Base-by-base conservation (phyloP, 2,329 filamentous ascomycete genomes). In the Apiospora saccharicola region DNA sequence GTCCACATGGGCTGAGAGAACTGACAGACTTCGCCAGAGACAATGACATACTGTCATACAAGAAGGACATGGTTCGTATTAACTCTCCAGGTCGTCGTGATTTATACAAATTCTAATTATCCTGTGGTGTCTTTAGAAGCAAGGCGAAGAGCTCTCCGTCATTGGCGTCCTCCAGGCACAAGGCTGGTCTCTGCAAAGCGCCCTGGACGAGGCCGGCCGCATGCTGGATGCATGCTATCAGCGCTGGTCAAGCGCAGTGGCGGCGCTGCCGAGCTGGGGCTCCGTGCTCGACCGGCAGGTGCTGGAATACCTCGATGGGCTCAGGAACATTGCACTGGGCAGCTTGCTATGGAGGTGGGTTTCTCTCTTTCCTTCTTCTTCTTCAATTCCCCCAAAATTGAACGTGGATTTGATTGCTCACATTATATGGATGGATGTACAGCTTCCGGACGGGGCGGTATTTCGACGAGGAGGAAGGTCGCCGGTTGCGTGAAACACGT, bases 311-410 rank as follows among this genome's bases (percentile, higher is more conserved):
- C 64, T 78, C n/a, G 71, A 76, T 24, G 76, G 67, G 2, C 75
- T 75, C 53, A 73, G 75, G 4, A 74, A 74, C 41, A 70, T 79
- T 22, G 76, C 75, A 19, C 71, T 78, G 16, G 78, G 75, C 0
- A 78, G 75, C 69, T 72, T 78, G 16, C 69, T 75, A 46, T 79
- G 78, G 77, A 78, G 77, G 77, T 78, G 41, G 57, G 72, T 71
- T 68, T 2, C 30, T 70, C 13, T 4, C 4, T 37, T 37, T 1
- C 10, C 37, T 37, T n/a, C n/a, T 30, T 30, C 37, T 41, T 41
- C 37, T 41, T 41, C 37, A 41, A 14, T 16, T 10, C 3, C 13
- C 8, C 16, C 44, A 24, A 47, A 10, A n/a, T 49, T n/a, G 22
- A 1, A 49, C 19, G 46, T 12, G 46, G 1, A 49, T 49, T 6